Base-by-base conservation (phyloP, 805 yeast species). In the Metschnikowia gelsemii region DNA sequence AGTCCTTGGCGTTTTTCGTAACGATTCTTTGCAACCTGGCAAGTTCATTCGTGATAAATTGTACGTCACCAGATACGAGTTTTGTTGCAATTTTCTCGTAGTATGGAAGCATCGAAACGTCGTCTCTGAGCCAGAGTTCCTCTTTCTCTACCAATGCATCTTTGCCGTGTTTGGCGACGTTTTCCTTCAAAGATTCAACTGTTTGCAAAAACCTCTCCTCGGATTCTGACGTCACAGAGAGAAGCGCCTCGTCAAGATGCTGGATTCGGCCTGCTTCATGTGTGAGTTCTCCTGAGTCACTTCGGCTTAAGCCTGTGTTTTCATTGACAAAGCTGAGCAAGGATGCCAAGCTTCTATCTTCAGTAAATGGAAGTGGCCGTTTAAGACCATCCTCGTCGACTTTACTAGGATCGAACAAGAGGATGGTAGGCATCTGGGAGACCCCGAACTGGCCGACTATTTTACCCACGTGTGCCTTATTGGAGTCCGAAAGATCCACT, bases 361-460 rank as follows among this genome's bases (percentile, higher is more conserved):
- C 70, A 29, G 48, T 46, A 42, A 55, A 68, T n/a, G 45, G 27
- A 5, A 45, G 39, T 2, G 72, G 71, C 13, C 57, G 45, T 18
- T 49, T 56, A 21, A 51, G 26, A 2, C 59, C 61, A 40, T 64
- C 62, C 14, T 38, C 50, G 19, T 51, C 55, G 4, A 42, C 39
- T 23, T 45, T 45, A 2, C 35, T 22, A 1, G 66, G 63, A 36
- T 64, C 66, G 54, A 82, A 72, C 43, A 59, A 75, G 29, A 80
- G 50, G n/a, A 83, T 60, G 0, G 84, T 72, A 11, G 90, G 89
- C 58, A 66, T 74, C 6, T 66, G 61, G 12, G 58, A 49, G 38
- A 82, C 61, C 2, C 63, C 70, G 55, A 64, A 81, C 32, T 36
- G 50, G 11, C 31, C 32, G 3, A 33, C 34, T 16, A 45, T 35